Conservation (phyloP, 2,329 filamentous ascomycete species). For the Ilyonectria robusta region DNA sequence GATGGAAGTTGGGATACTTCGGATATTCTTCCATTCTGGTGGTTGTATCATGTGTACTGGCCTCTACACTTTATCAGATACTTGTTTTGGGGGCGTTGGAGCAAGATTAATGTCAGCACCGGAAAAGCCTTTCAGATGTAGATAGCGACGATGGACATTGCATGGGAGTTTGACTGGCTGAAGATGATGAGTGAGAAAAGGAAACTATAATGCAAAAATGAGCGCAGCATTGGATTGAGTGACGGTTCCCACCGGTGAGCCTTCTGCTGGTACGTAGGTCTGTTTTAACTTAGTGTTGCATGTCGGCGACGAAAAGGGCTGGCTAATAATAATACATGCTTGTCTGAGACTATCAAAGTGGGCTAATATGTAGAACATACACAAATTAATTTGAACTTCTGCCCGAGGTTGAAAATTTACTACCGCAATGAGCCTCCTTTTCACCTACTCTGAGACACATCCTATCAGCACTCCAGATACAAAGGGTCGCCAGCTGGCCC, state of each 20-base stretch:
- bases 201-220: too few species aligned
- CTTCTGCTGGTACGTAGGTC: too few species aligned
- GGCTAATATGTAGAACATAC: neutral
- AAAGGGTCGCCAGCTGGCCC: neutral
- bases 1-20: slow-evolving; percentile 67
- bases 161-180: too few species aligned
- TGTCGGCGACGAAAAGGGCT: neutral
- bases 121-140: slow-evolving; percentile 50
- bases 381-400: neutral
- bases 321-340: neutral
- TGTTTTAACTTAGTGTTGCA: too few species aligned
- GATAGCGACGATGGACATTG: too few species aligned
- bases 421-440: too few species aligned
- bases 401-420: too few species aligned
- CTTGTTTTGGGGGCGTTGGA: slow-evolving; percentile 69
- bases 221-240: too few species aligned
- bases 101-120: slow-evolving; percentile 77
- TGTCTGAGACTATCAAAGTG: neutral
- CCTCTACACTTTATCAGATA: slow-evolving; percentile 64
- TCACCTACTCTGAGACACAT: too few species aligned
- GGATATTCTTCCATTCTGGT: slow-evolving; percentile 71
- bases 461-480: neutral
- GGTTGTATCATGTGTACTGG: slow-evolving; percentile 71
- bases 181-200: too few species aligned
- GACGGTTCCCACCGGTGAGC: too few species aligned